Conservation (phyloP, 2,329 filamentous ascomycete genomes). For the Thelonectria rubi region DNA sequence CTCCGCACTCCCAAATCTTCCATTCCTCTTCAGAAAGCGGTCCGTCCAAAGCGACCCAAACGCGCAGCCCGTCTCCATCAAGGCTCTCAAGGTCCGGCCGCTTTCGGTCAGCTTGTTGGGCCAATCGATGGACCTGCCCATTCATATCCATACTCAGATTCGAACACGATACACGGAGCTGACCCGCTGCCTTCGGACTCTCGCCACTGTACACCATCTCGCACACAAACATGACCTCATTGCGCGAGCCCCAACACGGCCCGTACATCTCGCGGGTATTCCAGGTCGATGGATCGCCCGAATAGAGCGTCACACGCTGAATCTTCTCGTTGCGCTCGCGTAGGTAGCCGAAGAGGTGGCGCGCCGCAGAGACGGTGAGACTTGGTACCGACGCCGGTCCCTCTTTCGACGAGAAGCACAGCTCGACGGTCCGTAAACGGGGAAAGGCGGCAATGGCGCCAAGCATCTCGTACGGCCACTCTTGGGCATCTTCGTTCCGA, state of each 20-base stretch:
- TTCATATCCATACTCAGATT: conserved; percentile 12
- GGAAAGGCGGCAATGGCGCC: conserved; percentile 21
- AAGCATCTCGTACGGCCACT: conserved; percentile 11
- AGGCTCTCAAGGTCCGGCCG: neutral
- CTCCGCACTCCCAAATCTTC: neutral
- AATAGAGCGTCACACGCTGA: conserved; percentile 11
- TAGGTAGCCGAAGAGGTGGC: conserved; percentile 15
- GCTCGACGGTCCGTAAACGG: conserved; percentile 15
- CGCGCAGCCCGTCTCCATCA: neutral
- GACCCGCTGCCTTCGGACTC: neutral
- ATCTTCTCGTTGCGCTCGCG: conserved; percentile 13
- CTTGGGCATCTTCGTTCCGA: neutral
- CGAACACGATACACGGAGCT: conserved; percentile 10
- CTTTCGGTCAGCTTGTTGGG: conserved; percentile 4
- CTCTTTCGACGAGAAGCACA: conserved; percentile 14
- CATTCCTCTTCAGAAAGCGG: conserved; percentile 12
- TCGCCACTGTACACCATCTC: conserved; percentile 7
- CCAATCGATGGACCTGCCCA: conserved; percentile 2
- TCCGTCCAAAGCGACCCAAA: conserved; percentile 15
- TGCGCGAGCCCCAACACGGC: conserved; percentile 9
- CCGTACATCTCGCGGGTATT: neutral
- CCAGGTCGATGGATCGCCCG: neutral
- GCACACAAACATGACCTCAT: conserved; percentile 14
- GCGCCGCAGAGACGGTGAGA: conserved; percentile 12
- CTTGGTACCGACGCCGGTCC: conserved; percentile 5